Conservation (phyloP, 2,329 filamentous ascomycete genomes). For the Penicillium sp. region DNA sequence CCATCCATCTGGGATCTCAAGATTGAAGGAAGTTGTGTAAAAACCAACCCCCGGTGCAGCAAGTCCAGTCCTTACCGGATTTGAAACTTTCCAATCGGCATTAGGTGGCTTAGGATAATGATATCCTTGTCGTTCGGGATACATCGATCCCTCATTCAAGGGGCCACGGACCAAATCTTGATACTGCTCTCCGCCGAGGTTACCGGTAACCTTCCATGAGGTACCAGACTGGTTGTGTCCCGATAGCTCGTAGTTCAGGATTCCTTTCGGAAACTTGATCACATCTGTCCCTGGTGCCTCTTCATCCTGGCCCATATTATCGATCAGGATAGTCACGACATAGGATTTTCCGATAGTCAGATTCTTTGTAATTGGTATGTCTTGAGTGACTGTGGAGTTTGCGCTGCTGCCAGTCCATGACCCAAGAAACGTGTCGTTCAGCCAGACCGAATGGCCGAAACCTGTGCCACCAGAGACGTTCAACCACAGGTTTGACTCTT, state of each 20-base stretch:
- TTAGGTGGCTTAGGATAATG: conserved; percentile 49
- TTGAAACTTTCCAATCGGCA: conserved; percentile 25
- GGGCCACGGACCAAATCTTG: conserved; percentile 51
- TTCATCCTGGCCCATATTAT: conserved; percentile 31
- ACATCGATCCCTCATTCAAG: conserved; percentile 56
- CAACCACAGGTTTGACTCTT: conserved; percentile 22
- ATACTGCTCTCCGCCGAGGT: conserved; percentile 55
- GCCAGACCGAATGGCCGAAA: conserved; percentile 29
- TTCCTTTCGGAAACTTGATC: conserved; percentile 53
- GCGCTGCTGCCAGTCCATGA: conserved; percentile 25
- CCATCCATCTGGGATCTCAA: conserved; percentile 50
- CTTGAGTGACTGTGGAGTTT: conserved; percentile 10
- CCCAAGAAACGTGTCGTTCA: conserved; percentile 25
- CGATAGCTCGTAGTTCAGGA: conserved; percentile 46
- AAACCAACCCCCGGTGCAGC: conserved; percentile 48
- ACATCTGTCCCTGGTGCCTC: conserved; percentile 29
- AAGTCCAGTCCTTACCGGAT: conserved; percentile 35
- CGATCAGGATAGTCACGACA: conserved; percentile 23
- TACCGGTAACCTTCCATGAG: conserved; percentile 56
- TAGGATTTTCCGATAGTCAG: conserved; percentile 6
- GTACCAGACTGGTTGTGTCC: conserved; percentile 31
- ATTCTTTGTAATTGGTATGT: background rate
- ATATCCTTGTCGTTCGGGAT: conserved; percentile 53
- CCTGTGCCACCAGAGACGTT: conserved; percentile 26
- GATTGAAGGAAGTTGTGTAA: conserved; percentile 49